phyloP scores from a whole-genome alignment of 2,329 filamentous ascomycete genomes.

The Colletotrichum musicola region DNA sequence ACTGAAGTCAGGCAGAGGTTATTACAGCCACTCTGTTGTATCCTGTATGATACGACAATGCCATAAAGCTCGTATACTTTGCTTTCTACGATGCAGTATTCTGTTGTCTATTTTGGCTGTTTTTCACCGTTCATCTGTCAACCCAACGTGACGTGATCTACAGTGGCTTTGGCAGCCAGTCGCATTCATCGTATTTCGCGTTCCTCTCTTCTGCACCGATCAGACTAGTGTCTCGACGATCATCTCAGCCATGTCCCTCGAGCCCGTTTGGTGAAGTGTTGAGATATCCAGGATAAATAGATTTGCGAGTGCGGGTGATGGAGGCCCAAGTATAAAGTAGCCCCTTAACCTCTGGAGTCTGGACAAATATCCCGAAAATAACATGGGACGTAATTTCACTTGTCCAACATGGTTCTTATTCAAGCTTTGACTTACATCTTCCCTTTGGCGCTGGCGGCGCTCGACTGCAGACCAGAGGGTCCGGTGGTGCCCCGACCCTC shows the following conservation, averaged over 20 bases:
- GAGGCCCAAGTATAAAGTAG: background rate
- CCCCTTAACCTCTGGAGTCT: background rate
- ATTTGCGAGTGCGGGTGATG: background rate
- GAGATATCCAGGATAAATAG: background rate
- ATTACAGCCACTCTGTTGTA: too few species aligned
- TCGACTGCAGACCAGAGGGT: slow-evolving; percentile 47
- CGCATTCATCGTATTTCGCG: background rate
- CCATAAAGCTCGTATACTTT: too few species aligned
- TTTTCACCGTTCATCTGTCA: too few species aligned
- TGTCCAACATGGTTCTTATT: background rate
- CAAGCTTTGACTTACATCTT: too few species aligned
- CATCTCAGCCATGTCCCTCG: background rate
- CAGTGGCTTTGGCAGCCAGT: background rate
- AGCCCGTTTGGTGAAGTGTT: too few species aligned
- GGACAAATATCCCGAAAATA: background rate
- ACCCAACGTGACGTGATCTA: too few species aligned
- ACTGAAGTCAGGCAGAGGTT: too few species aligned
- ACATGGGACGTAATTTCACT: background rate
- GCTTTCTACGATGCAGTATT: too few species aligned
- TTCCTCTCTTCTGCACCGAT: background rate
- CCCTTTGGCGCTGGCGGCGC: background rate
- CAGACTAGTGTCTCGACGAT: background rate
- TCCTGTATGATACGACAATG: too few species aligned
- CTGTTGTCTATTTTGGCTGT: too few species aligned
- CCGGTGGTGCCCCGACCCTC: slow-evolving; percentile 50